Percentiles rank a stretch among this genome's conserved stretches.
phyloP scores from a whole-genome alignment of 345 rosid species.

The Dimocarpus longan region DNA sequence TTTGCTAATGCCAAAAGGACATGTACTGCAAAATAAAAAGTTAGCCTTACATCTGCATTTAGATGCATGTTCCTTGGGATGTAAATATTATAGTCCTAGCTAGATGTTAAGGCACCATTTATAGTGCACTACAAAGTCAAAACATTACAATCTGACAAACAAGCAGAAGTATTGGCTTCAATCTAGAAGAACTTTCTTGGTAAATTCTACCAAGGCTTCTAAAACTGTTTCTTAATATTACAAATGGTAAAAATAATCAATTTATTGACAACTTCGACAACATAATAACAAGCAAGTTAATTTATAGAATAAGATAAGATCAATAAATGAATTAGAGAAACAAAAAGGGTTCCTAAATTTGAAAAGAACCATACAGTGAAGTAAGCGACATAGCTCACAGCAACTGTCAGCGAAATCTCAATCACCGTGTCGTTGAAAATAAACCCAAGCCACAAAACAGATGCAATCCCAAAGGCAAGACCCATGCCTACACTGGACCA shows the following conservation, averaged over 20 bases:
- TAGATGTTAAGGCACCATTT: not conserved
- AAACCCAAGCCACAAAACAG: constrained; percentile 92
- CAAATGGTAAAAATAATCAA: not conserved
- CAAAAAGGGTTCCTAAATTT: constrained; percentile 9
- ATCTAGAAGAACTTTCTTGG: not conserved
- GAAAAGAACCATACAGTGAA: constrained; percentile 70
- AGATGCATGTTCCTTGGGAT: not conserved
- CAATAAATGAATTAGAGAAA: not conserved
- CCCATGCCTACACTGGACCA: constrained; percentile 84
- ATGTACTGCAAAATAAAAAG: not conserved
- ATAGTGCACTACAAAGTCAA: not conserved
- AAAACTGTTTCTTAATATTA: not conserved
- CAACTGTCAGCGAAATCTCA: constrained; percentile 82
- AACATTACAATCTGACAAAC: not conserved
- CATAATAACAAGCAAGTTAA: not conserved
- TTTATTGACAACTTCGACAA: not conserved
- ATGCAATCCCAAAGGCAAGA: constrained; percentile 82
- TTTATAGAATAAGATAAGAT: not conserved
- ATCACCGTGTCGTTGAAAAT: constrained; percentile 93
- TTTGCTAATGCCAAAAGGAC: not conserved
- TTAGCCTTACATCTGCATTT: constrained; percentile 1
- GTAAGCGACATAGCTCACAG: constrained; percentile 90
- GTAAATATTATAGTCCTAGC: constrained; percentile 2
- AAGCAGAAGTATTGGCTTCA: not conserved
- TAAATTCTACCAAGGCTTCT: not conserved